Evolutionary conservation across 139 green algal species (phyloP).

Genomic region (Picochlorum sp.): DNA sequence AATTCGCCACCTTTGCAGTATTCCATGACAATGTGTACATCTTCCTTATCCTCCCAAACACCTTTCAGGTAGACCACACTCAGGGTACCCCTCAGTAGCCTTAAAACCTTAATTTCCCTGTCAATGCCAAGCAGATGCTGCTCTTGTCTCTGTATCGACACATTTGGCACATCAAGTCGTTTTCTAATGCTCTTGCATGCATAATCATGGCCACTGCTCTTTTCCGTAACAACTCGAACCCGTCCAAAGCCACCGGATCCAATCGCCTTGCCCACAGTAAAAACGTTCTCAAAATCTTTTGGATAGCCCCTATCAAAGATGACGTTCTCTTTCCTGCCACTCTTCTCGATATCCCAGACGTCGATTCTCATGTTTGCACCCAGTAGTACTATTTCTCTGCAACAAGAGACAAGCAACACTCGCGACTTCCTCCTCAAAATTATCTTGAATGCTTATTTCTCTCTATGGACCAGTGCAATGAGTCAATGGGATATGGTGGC

Average conservation of each 20-base stretch:
- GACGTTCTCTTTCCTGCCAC: slow-evolving; percentile 2
- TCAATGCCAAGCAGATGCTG: slow-evolving; percentile 73
- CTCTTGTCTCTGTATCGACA: slow-evolving; percentile 47
- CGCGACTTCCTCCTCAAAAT: no score
- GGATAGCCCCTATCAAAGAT: slow-evolving; percentile 23
- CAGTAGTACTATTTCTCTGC: no score
- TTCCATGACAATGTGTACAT: slow-evolving; percentile 85
- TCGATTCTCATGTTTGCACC: slow-evolving; percentile 12
- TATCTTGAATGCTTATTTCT: no score
- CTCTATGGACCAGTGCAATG: no score
- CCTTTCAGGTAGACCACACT: slow-evolving; percentile 67
- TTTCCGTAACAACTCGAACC: slow-evolving; percentile 46
- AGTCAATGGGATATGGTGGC: no score
- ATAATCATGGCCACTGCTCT: slow-evolving; percentile 47
- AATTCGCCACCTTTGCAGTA: slow-evolving; percentile 75
- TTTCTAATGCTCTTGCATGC: slow-evolving; percentile 78
- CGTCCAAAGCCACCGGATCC: slow-evolving; percentile 74
- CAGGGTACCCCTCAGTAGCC: slow-evolving; percentile 60
- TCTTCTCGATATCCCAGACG: slow-evolving; percentile 27
- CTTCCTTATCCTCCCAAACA: slow-evolving; percentile 64
- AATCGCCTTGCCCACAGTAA: slow-evolving; percentile 36
- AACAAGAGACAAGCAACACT: no score
- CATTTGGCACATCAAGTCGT: slow-evolving; percentile 48
- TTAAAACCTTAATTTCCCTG: slow-evolving; percentile 56
- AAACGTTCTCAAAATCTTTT: slow-evolving; percentile 25